phyloP scores from a whole-genome alignment of 331 rosid genomes.

The Cydonia oblonga region DNA sequence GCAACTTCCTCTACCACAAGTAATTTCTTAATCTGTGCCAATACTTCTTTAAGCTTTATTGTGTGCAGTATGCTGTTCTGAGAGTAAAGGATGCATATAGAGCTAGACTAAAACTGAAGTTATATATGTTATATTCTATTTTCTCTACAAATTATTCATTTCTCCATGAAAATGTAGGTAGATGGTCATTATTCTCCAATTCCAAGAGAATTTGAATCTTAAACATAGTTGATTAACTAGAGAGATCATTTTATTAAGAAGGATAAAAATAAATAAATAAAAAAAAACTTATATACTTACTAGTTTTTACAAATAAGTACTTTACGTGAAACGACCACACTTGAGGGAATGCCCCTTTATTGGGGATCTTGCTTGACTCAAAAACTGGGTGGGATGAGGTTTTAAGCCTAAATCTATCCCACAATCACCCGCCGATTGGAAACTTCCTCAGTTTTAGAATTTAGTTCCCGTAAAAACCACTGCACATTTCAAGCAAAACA shows the following conservation, averaged over 20 bases:
- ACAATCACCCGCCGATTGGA: background rate
- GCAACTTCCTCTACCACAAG: conserved; percentile 49
- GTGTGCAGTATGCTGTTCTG: background rate
- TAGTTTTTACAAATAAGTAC: background rate
- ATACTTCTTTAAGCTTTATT: background rate
- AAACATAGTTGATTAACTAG: background rate
- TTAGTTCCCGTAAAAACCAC: background rate
- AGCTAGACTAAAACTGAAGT: background rate
- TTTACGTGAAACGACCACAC: background rate
- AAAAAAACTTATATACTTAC: background rate
- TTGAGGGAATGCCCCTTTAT: background rate
- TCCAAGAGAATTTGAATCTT: background rate
- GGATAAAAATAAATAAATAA: background rate
- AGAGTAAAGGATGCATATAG: background rate
- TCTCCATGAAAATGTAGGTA: background rate
- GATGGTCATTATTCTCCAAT: background rate
- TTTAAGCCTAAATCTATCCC: background rate
- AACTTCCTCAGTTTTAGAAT: background rate
- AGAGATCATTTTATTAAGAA: background rate
- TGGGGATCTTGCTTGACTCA: background rate
- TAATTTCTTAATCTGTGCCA: conserved; percentile 27
- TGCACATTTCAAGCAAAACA: background rate
- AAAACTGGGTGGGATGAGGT: background rate
- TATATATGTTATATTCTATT: background rate
- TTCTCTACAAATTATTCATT: background rate